Conservation (phyloP, 108 stramenopile genomes). For the Skeletonema tropicum region DNA sequence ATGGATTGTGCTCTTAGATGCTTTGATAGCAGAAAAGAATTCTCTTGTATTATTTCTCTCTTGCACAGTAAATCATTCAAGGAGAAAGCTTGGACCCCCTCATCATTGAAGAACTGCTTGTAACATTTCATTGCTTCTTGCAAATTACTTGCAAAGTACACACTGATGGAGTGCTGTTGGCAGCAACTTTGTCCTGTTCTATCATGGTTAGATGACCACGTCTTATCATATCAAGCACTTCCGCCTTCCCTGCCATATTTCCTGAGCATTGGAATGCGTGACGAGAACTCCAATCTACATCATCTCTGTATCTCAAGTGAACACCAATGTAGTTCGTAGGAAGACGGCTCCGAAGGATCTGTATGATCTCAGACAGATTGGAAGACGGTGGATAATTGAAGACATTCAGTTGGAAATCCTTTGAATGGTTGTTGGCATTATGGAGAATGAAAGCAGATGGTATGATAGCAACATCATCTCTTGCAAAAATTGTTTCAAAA, state of each 20-base stretch:
- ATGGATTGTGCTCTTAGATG: not conserved
- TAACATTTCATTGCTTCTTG: not conserved
- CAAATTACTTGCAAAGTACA: not conserved
- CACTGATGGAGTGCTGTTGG: conserved; percentile 1
- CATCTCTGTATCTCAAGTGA: not conserved
- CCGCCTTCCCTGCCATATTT: not conserved
- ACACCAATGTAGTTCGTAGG: not conserved
- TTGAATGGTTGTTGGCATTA: not conserved
- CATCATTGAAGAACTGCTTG: not conserved
- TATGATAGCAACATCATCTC: not conserved
- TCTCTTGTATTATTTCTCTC: not conserved
- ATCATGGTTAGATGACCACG: not conserved
- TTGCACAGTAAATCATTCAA: not conserved
- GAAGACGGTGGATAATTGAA: not conserved
- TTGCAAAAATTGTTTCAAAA: not conserved
- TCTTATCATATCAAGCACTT: conserved; percentile 1
- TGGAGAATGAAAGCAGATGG: not conserved
- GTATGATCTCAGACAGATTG: not conserved
- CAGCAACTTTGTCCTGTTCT: not conserved
- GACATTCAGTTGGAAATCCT: not conserved
- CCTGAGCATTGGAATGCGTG: not conserved
- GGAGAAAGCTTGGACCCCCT: not conserved
- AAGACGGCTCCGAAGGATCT: not conserved
- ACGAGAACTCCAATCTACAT: too few species aligned
- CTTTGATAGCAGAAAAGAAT: conserved; percentile 1